Conservation (phyloP, 805 yeast species). For the Lipomyces oligophaga region DNA sequence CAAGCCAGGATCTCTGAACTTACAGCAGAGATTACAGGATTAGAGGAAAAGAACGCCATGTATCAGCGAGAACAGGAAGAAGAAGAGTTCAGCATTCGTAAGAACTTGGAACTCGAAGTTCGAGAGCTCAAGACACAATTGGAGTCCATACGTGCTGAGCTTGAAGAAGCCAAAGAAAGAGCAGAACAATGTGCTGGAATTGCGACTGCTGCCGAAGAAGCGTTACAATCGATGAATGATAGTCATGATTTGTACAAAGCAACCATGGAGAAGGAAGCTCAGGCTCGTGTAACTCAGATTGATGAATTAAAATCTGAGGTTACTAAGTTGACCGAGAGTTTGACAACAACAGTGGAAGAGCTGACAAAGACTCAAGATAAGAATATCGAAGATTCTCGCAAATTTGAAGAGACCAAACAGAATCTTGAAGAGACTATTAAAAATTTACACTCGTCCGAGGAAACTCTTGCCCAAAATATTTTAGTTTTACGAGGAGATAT, state of each 20-base stretch:
- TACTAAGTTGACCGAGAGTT: slow-evolving; percentile 30
- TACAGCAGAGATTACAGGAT: slow-evolving; percentile 34
- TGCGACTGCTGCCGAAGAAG: slow-evolving; percentile 62
- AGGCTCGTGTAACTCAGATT: slow-evolving; percentile 14
- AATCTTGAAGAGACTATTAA: slow-evolving; percentile 31
- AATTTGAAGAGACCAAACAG: slow-evolving; percentile 33
- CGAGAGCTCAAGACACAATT: slow-evolving; percentile 40
- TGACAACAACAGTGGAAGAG: slow-evolving; percentile 29
- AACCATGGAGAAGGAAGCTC: slow-evolving; percentile 20
- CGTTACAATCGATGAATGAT: slow-evolving; percentile 52
- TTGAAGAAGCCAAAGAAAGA: slow-evolving; percentile 55
- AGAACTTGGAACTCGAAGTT: slow-evolving; percentile 37
- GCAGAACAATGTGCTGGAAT: slow-evolving; percentile 59
- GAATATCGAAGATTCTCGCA: slow-evolving; percentile 8
- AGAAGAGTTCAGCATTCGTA: slow-evolving; percentile 32
- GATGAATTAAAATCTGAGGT: slow-evolving; percentile 22
- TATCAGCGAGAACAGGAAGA: slow-evolving; percentile 35
- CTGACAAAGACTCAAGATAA: slow-evolving; percentile 32
- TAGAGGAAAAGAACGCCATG: slow-evolving; percentile 31
- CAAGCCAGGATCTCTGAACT: slow-evolving; percentile 40
- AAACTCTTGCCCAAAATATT: slow-evolving; percentile 36
- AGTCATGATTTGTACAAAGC: slow-evolving; percentile 50
- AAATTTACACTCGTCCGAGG: slow-evolving; percentile 32
- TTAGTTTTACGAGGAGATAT: slow-evolving; percentile 38
- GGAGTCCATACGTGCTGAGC: slow-evolving; percentile 50